A percentile compares a stretch with the other conserved stretches of the same genome.
Evolutionary conservation across 352 stramenopile genomes (phyloP).

Genomic region (Pythium monospermum): DNA sequence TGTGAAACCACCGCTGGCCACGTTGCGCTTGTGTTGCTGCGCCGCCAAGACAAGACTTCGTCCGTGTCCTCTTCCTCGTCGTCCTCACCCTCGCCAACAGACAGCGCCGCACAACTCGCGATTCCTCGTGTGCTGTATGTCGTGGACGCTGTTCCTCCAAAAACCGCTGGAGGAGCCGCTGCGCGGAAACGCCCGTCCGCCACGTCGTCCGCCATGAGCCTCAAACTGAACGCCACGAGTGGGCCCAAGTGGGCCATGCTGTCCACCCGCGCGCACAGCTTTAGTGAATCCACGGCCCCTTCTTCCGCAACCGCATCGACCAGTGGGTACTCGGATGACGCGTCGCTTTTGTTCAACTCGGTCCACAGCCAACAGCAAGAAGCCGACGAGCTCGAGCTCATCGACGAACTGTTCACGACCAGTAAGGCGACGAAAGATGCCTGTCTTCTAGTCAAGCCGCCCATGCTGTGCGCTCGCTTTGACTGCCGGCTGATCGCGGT

Average conservation of each 20-base stretch:
- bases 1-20: constrained; percentile 51
- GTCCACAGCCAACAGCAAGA: constrained; percentile 23
- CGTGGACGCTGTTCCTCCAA: constrained; percentile 63
- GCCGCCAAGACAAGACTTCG: neutral
- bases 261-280: constrained; percentile 22
- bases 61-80: neutral
- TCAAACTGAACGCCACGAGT: no score
- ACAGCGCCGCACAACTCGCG: constrained; percentile 13
- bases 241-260: constrained; percentile 29
- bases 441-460: constrained; percentile 55
- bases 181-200: constrained; percentile 5
- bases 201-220: neutral
- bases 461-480: constrained; percentile 67
- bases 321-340: constrained; percentile 4
- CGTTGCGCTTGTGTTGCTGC: constrained; percentile 53
- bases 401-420: constrained; percentile 66
- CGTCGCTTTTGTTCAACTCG: constrained; percentile 13
- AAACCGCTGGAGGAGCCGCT: constrained; percentile 9
- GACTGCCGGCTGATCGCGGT: constrained; percentile 66
- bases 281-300: constrained; percentile 7
- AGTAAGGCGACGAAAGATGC: constrained; percentile 50
- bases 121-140: constrained; percentile 60
- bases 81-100: neutral
- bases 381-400: constrained; percentile 61
- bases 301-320: neutral